These are phyloP conservation scores for Ogataea henricii DNA, from an alignment of 805 yeast species.

Conservation along the genomic window DNA sequence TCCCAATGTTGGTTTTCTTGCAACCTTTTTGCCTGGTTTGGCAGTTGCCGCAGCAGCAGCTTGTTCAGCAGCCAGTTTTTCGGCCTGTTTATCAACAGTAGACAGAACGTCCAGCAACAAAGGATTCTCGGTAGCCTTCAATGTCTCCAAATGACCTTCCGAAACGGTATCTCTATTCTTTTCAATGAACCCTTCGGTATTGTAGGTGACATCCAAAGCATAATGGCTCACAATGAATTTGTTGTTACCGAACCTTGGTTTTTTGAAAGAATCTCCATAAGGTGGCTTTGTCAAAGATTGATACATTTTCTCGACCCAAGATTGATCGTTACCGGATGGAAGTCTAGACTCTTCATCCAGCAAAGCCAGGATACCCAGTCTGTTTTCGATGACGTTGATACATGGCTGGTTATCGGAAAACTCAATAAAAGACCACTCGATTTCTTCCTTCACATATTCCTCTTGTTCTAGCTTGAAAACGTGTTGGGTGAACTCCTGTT, in stretches of 20 bases:
- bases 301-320: constrained; percentile 89
- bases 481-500: constrained; percentile 96
- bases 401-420: constrained; percentile 97
- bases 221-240: constrained; percentile 91
- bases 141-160: constrained; percentile 88
- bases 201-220: constrained; percentile 92
- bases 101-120: constrained; percentile 66
- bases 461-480: constrained; percentile 97
- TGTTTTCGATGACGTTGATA: constrained; percentile 86
- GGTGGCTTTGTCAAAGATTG: constrained; percentile 81
- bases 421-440: constrained; percentile 95
- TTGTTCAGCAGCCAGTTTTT: constrained; percentile 39
- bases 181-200: constrained; percentile 92
- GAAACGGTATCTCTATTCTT: constrained; percentile 97
- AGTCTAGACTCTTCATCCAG: constrained; percentile 94
- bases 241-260: constrained; percentile 91
- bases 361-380: constrained; percentile 81
- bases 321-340: constrained; percentile 90
- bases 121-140: constrained; percentile 66
- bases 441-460: constrained; percentile 87
- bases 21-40: constrained; percentile 40
- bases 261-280: constrained; percentile 74
- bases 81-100: constrained; percentile 61
- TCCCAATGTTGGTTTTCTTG: constrained; percentile 89
- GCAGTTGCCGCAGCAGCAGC: constrained; percentile 36